Evolutionary conservation across 805 yeast genomes (phyloP).

Genomic region (Hanseniaspora occidentalis): DNA sequence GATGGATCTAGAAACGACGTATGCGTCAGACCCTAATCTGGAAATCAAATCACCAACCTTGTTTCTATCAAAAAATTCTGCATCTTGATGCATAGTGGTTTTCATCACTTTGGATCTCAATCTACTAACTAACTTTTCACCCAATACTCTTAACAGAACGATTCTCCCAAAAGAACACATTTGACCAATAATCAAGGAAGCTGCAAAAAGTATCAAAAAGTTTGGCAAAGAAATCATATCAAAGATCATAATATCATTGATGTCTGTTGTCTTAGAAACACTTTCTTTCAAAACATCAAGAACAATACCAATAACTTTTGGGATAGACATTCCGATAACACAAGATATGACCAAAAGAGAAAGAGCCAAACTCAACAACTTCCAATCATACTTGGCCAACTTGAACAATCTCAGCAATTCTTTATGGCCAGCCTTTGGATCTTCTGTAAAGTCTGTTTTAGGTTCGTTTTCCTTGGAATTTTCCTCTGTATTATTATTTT

Average conservation of each 20-base stretch:
- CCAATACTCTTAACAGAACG: conserved; percentile 39
- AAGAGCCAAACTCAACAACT: conserved; percentile 31
- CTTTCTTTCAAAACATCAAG: conserved; percentile 35
- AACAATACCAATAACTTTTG: conserved; percentile 43
- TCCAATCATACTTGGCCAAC: conserved; percentile 34
- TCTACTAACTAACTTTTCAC: conserved; percentile 79
- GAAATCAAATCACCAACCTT: conserved; percentile 91
- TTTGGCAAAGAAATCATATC: conserved; percentile 35
- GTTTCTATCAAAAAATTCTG: conserved; percentile 87
- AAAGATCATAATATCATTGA: conserved; percentile 17
- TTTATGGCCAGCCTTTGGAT: conserved; percentile 16
- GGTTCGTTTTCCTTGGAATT: neutral
- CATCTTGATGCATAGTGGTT: conserved; percentile 74
- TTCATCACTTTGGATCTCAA: conserved; percentile 66
- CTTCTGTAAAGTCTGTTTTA: neutral
- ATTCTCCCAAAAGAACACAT: conserved; percentile 63
- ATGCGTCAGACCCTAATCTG: conserved; percentile 79
- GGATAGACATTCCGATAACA: conserved; percentile 38
- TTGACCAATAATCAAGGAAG: conserved; percentile 52
- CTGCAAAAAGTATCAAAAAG: conserved; percentile 48
- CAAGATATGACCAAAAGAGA: conserved; percentile 35
- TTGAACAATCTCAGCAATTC: conserved; percentile 30
- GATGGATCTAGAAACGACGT: conserved; percentile 74
- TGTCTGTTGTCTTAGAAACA: conserved; percentile 10
- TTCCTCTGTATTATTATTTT: neutral